Evolutionary conservation across 345 rosid species (phyloP).

Genomic region (Durio zibethinus): DNA sequence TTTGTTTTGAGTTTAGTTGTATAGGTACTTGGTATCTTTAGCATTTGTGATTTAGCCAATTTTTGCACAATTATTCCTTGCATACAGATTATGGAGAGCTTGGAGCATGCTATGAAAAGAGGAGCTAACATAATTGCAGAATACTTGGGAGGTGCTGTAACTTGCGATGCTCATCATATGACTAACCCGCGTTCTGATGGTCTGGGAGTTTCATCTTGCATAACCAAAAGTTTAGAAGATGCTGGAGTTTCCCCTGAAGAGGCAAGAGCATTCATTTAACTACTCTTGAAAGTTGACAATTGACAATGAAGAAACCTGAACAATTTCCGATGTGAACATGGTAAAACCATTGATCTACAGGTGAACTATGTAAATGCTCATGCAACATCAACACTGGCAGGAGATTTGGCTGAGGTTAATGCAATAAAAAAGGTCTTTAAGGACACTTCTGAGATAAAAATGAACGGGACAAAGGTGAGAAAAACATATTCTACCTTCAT

Average conservation of each 20-base stretch:
- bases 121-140: constrained; percentile 67
- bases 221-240: constrained; percentile 52
- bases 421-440: constrained; percentile 60
- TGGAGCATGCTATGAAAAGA: constrained; percentile 63
- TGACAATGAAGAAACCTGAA: neutral
- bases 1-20: neutral
- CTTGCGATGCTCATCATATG: constrained; percentile 73
- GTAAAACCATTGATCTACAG: constrained; percentile 22
- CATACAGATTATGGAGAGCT: constrained; percentile 61
- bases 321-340: neutral
- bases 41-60: neutral
- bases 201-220: constrained; percentile 63
- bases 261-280: constrained; percentile 24
- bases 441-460: constrained; percentile 64
- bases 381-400: constrained; percentile 69
- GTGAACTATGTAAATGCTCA: constrained; percentile 69
- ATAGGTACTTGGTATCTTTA: neutral
- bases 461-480: constrained; percentile 66
- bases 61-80: neutral
- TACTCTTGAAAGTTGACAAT: neutral
- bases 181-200: constrained; percentile 63
- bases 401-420: constrained; percentile 71
- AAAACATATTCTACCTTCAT: neutral
- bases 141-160: constrained; percentile 61
- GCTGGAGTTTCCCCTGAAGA: constrained; percentile 73